Conservation (phyloP, 2,329 filamentous ascomycete genomes). For the Epichloe gansuensis region DNA sequence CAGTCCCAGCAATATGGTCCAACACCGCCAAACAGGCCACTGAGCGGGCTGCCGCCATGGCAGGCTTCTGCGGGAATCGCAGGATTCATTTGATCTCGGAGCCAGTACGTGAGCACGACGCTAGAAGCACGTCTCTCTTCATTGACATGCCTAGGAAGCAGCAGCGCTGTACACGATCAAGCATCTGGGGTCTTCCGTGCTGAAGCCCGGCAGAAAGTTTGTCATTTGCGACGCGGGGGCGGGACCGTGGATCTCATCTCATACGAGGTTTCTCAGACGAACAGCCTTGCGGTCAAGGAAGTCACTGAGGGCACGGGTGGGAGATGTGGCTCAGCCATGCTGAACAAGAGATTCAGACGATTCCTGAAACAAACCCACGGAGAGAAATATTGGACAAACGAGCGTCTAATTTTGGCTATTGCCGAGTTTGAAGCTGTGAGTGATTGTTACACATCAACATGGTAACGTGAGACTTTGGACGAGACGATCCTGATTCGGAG, state of each 20-base stretch:
- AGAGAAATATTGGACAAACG: conserved; percentile 30
- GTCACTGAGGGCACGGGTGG: conserved; percentile 36
- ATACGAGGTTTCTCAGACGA: conserved; percentile 32
- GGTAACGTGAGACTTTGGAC: too few species aligned
- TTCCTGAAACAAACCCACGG: conserved; percentile 32
- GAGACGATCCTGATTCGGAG: not conserved
- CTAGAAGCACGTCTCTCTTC: not conserved
- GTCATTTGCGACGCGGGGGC: conserved; percentile 43
- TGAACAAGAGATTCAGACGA: conserved; percentile 35
- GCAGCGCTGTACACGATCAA: conserved; percentile 38
- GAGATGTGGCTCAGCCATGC: conserved; percentile 36
- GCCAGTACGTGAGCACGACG: conserved; percentile 20
- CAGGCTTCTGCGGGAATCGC: conserved; percentile 27
- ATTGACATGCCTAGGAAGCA: conserved; percentile 26
- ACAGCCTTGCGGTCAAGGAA: conserved; percentile 34
- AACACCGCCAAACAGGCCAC: conserved; percentile 41
- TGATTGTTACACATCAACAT: conserved; percentile 9
- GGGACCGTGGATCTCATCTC: conserved; percentile 43
- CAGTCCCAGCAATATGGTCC: conserved; percentile 48
- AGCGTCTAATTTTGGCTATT: conserved; percentile 27
- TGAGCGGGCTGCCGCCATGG: conserved; percentile 25
- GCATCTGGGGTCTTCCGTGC: conserved; percentile 26
- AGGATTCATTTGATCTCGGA: conserved; percentile 37
- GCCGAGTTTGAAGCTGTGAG: conserved; percentile 30
- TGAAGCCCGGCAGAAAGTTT: conserved; percentile 34